Percentiles rank a stretch among this genome's conserved stretches.
Conservation (phyloP, 805 yeast genomes). For the Ogataea pilisensis region DNA sequence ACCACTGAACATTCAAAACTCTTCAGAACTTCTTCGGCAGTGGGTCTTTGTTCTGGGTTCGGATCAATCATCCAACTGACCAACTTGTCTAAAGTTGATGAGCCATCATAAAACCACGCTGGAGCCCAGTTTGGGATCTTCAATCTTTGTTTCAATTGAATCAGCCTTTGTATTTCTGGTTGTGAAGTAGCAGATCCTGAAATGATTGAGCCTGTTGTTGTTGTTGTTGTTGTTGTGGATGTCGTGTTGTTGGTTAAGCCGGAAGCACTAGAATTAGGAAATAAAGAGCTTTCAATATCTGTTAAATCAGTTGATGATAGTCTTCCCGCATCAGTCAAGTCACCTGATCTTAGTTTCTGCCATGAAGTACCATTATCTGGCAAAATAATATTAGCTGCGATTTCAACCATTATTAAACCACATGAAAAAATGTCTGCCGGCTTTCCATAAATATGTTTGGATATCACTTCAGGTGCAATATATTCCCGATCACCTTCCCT, state of each 20-base stretch:
- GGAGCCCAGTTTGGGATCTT: constrained; percentile 83
- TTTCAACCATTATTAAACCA: constrained; percentile 89
- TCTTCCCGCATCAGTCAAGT: constrained; percentile 89
- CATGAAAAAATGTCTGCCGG: constrained; percentile 95
- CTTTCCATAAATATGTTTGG: constrained; percentile 75
- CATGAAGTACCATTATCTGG: constrained; percentile 97
- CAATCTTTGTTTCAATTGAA: constrained; percentile 12
- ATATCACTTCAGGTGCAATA: constrained; percentile 93
- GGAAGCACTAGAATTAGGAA: constrained; percentile 18
- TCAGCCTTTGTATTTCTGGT: constrained; percentile 5
- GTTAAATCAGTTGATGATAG: constrained; percentile 67
- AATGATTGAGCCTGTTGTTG: constrained; percentile 2
- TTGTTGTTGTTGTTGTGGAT: neutral
- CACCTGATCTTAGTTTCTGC: constrained; percentile 95
- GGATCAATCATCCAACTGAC: constrained; percentile 92
- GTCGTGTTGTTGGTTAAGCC: constrained; percentile 10
- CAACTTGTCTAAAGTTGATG: constrained; percentile 66
- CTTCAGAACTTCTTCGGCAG: constrained; percentile 64
- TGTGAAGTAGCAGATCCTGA: constrained; percentile 5
- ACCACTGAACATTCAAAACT: constrained; percentile 73
- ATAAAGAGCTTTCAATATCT: constrained; percentile 23
- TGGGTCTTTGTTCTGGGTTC: constrained; percentile 74
- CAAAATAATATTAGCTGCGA: constrained; percentile 89
- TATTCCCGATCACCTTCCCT: constrained; percentile 97
- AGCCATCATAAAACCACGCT: constrained; percentile 67